A percentile compares a stretch with the other conserved stretches of the same genome.
These are phyloP conservation scores for Pisolithus orientalis DNA, from an alignment of 768 basidiomycete species.

Conservation along the genomic window DNA sequence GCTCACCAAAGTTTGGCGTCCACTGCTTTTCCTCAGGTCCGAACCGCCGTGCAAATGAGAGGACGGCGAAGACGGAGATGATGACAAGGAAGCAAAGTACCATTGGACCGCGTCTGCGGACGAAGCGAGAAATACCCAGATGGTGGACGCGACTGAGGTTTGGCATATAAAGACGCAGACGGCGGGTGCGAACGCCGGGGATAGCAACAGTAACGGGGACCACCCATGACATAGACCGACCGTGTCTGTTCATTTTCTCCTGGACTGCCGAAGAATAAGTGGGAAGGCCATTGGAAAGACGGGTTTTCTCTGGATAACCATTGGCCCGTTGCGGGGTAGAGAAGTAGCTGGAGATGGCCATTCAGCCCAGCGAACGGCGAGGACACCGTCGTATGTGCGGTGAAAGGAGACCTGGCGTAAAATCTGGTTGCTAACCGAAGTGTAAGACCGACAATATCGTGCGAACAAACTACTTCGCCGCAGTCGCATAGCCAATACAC, in stretches of 20 bases:
- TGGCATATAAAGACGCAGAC: conserved; percentile 51
- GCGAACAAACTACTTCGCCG: too few species aligned
- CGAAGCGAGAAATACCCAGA: conserved; percentile 49
- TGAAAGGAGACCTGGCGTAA: neutral
- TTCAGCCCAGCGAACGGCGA: conserved; percentile 16
- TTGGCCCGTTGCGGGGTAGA: conserved; percentile 40
- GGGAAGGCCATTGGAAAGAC: conserved; percentile 38
- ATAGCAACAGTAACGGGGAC: conserved; percentile 53
- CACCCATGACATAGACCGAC: conserved; percentile 48
- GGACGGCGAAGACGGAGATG: conserved; percentile 44
- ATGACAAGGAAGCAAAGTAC: conserved; percentile 45
- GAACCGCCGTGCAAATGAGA: conserved; percentile 57
- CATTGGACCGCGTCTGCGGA: conserved; percentile 50
- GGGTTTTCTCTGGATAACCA: conserved; percentile 39
- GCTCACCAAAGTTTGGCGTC: conserved; percentile 53
- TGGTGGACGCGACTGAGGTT: conserved; percentile 59
- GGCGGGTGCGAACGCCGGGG: conserved; percentile 51
- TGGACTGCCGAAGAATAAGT: conserved; percentile 52
- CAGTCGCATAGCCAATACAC: too few species aligned
- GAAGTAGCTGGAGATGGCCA: conserved; percentile 46
- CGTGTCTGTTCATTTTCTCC: conserved; percentile 55
- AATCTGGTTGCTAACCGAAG: neutral
- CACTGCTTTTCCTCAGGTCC: conserved; percentile 57
- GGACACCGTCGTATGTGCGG: conserved; percentile 4
- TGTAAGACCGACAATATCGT: too few species aligned